phyloP scores from a whole-genome alignment of 2,329 filamentous ascomycete genomes.

The Leptographium wingfieldii region DNA sequence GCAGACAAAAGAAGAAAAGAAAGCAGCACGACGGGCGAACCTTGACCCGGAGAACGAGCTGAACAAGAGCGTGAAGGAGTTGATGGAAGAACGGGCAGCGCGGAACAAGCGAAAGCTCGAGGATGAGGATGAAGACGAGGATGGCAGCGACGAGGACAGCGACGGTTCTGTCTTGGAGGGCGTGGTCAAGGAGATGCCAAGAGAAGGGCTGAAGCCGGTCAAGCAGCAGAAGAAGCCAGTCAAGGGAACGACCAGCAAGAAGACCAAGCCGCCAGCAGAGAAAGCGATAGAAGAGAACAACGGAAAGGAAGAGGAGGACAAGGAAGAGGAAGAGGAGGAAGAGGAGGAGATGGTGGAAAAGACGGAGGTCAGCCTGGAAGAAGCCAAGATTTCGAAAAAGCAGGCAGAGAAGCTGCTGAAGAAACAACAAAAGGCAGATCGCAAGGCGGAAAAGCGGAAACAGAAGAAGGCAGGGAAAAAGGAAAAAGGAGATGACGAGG shows the following conservation, averaged over 20 bases:
- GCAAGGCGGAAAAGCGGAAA: slow-evolving; percentile 34
- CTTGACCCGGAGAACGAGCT: slow-evolving; percentile 75
- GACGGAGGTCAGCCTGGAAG: slow-evolving; percentile 7
- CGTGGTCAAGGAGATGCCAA: slow-evolving; percentile 47
- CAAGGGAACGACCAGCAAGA: slow-evolving; percentile 39
- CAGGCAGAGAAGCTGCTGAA: slow-evolving; percentile 36
- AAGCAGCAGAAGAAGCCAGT: slow-evolving; percentile 21
- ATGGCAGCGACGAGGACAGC: slow-evolving; percentile 16
- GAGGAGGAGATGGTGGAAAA: slow-evolving; percentile 16
- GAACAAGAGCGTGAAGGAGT: slow-evolving; percentile 77
- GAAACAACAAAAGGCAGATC: slow-evolving; percentile 38
- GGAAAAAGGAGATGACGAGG: slow-evolving; percentile 25
- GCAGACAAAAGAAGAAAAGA: slow-evolving; percentile 84
- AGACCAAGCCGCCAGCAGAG: slow-evolving; percentile 28
- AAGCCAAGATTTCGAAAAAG: slow-evolving; percentile 25
- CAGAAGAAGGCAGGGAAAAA: slow-evolving; percentile 28
- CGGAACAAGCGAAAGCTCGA: slow-evolving; percentile 68
- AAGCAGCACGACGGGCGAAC: slow-evolving; percentile 46
- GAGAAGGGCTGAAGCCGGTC: slow-evolving; percentile 47
- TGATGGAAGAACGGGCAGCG: slow-evolving; percentile 64
- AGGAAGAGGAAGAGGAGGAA: slow-evolving; percentile 7
- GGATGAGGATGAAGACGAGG: slow-evolving; percentile 19
- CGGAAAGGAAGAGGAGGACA: slow-evolving; percentile 13
- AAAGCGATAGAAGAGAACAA: slow-evolving; percentile 5
- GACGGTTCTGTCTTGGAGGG: slow-evolving; percentile 37